Base-by-base conservation (phyloP, 257 asterid genomes). In the Schizonepeta tenuifolia region DNA sequence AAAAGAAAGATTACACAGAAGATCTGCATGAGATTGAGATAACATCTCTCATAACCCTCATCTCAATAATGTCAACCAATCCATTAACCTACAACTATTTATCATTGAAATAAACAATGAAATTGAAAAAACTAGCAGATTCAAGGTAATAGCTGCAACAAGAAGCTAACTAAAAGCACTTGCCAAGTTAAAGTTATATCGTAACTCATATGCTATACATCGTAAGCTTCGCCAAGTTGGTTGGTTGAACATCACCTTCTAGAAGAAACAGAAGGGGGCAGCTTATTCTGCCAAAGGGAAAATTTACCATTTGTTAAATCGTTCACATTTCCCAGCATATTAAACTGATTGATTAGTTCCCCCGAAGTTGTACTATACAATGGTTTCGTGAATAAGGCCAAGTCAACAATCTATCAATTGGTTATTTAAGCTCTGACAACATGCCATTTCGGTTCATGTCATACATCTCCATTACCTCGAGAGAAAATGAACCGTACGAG, bases 11-110 rank as follows among this genome's bases (percentile, higher is more conserved):
- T 13, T 50, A 46, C 46, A 33, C 2, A 20, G 3, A 38, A 65
- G 9, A 35, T 10, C 13, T 15, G 24, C 6, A 33, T 50, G 20
- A 49, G 41, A 69, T 50, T 8, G 12, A 69, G 28, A 61, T 7
- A 41, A 54, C 17, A 51, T 63, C 54, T 68, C 65, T 40, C 66
- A 72, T 6, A 70, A 53, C 55, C 75, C 69, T 63, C 22, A 38
- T 21, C 75, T 76, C 53, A 67, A 40, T 28, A 74, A 14, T 38
- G 57, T 64, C 59, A 74, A 67, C 47, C 43, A 14, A 55, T 18
- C 10, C n/a, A n/a, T n/a, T 17, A 47, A 54, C 65, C 17, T 11
- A 33, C 57, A 15, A 22, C 26, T 17, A 38, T 18, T 46, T 15
- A 57, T 17, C 22, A 22, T 63, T 22, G 53, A n/a, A 41, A 65